Evolutionary conservation across 352 stramenopile species (phyloP).

Genomic region (Blastocystis sp.): DNA sequence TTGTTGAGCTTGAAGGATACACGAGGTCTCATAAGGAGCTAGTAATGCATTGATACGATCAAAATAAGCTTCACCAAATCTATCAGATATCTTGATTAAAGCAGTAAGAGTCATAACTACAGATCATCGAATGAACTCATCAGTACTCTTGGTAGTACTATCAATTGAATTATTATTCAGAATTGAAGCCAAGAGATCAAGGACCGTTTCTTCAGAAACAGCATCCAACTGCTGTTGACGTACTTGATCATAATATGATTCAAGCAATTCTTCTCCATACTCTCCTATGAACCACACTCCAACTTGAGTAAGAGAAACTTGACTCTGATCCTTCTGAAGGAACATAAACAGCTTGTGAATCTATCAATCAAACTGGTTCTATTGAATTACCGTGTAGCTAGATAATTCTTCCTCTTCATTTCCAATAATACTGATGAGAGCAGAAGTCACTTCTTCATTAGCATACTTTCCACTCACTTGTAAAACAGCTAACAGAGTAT

Average conservation of each 20-base stretch:
- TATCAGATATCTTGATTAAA: constrained; percentile 82
- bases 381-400: constrained; percentile 75
- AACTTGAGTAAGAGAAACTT: constrained; percentile 88
- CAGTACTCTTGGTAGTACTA: constrained; percentile 56
- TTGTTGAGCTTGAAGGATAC: constrained; percentile 85
- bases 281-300: constrained; percentile 95
- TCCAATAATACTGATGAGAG: constrained; percentile 52
- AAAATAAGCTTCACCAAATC: constrained; percentile 72
- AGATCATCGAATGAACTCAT: background rate
- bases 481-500: constrained; percentile 96
- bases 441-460: constrained; percentile 76
- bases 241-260: constrained; percentile 21
- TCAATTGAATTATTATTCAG: constrained; percentile 75
- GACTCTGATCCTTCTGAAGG: constrained; percentile 84
- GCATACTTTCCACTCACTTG: constrained; percentile 88
- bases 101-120: constrained; percentile 62
- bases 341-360: constrained; percentile 92
- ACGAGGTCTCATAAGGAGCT: constrained; percentile 72
- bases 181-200: constrained; percentile 69
- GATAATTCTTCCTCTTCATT: constrained; percentile 69
- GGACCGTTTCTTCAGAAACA: constrained; percentile 14
- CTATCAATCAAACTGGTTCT: constrained; percentile 82
- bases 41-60: constrained; percentile 73
- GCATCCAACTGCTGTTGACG: constrained; percentile 35
- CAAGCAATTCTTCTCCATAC: constrained; percentile 73